Base-by-base conservation (phyloP, 345 rosid species). In the Boechera stricta region DNA sequence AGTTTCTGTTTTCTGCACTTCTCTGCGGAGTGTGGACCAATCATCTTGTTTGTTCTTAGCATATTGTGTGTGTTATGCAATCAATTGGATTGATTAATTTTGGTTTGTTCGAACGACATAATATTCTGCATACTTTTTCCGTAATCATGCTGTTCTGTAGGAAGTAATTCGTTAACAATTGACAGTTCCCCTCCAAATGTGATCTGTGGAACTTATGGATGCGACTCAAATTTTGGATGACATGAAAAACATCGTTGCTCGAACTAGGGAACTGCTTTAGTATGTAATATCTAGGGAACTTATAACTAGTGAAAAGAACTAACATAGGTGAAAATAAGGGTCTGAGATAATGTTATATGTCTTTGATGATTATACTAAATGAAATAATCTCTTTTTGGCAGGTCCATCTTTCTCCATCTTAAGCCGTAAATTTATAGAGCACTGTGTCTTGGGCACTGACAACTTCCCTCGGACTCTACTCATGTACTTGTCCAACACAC, bases 401-500 rank as follows among this genome's bases (percentile, higher is more conserved):
- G 99, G 99, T 79, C 90, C 94, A 32, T 67, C 91, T 12, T 91
- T 88, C 79, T 81, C 85, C 55, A 79, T 95, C 65, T 82, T 91
- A 55, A 91, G 90, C 75, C 97, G 97, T 24, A 84, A 57, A 39
- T 89, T 92, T 38, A 61, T 94, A 4, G 96, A 94, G 74, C 86
- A 85, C 80, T 87, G 95, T 82, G 85, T 94, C 83, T 64, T 87
- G 80, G 96, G 92, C n/a, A 84, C 85, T 38, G 94, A 92, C 80
- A 95, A 95, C 87, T 84, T 95, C 64, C 99, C 99, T 1, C 86
- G 99, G 82, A 87, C 88, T 57, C 88, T 95, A 57, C 77, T 95
- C 77, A 91, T 95, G 99, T 95, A 92, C 83, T 86, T 89, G 62
- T 77, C 99, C 61, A 95, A 95, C 75, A 89, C 90, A 15, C 94